Evolutionary conservation across 176 grass and related monocot species (phyloP).

Genomic region (Triticum monococcum): DNA sequence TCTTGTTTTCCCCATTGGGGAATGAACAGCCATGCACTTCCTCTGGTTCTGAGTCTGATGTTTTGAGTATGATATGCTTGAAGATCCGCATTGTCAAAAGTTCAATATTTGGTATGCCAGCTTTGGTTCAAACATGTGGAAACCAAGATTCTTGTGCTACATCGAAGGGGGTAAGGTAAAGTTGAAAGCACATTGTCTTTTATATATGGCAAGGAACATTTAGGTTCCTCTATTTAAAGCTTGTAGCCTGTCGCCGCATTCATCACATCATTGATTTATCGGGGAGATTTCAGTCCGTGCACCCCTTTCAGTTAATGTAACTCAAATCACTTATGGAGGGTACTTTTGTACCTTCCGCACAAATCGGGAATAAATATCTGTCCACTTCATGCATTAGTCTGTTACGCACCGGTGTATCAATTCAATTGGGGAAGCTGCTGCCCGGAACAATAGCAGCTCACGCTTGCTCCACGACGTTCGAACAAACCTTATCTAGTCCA

Average conservation of each 20-base stretch:
- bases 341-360: neutral
- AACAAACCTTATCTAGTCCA: neutral
- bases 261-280: neutral
- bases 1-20: conserved; percentile 4
- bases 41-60: conserved; percentile 59
- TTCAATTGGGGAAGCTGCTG: neutral
- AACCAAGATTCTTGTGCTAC: conserved; percentile 82
- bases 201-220: neutral
- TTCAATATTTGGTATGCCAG: conserved; percentile 91
- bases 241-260: conserved; percentile 8
- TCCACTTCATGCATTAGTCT: neutral
- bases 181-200: conserved; percentile 7
- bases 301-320: conserved; percentile 1
- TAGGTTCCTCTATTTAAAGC: neutral
- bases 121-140: conserved; percentile 93
- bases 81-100: conserved; percentile 72
- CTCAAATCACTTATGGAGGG: conserved; percentile 1
- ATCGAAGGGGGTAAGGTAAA: conserved; percentile 88
- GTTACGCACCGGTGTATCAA: neutral
- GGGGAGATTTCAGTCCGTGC: neutral
- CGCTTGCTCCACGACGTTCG: neutral
- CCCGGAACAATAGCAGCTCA: neutral
- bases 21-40: conserved; percentile 52
- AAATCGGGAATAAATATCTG: neutral
- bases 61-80: conserved; percentile 35